A percentile compares a stretch with the other conserved stretches of the same genome.
Conservation (phyloP, 1,139 yeast species). For the Kluyveromyces sp. region DNA sequence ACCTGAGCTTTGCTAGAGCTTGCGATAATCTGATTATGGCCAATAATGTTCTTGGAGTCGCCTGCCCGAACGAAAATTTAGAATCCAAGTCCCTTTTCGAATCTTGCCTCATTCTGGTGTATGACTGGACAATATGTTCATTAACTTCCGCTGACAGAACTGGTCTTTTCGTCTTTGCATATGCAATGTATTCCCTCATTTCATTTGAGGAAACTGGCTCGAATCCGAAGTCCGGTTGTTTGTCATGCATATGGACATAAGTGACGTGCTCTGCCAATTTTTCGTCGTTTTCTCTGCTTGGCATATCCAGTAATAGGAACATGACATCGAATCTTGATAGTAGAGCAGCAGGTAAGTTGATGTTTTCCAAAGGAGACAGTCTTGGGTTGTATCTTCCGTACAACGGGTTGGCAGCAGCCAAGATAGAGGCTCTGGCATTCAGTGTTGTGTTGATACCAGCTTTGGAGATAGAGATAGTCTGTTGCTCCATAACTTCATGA, state of each 20-base stretch:
- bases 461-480: constrained; percentile 92
- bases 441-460: constrained; percentile 97
- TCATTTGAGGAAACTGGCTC: constrained; percentile 73
- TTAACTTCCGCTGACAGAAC: constrained; percentile 81
- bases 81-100: constrained; percentile 73
- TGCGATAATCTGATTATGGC: constrained; percentile 91
- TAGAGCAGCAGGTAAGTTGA: constrained; percentile 93
- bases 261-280: constrained; percentile 89
- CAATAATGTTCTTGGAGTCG: constrained; percentile 89
- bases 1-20: constrained; percentile 86
- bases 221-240: constrained; percentile 71
- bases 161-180: constrained; percentile 83
- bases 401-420: constrained; percentile 97
- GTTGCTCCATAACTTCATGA: constrained; percentile 99
- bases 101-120: constrained; percentile 88
- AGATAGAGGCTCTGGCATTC: constrained; percentile 89
- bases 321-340: constrained; percentile 90
- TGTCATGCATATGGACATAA: constrained; percentile 88
- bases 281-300: constrained; percentile 74
- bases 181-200: constrained; percentile 80
- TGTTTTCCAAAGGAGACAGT: constrained; percentile 88
- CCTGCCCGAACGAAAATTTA: constrained; percentile 75
- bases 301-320: constrained; percentile 80
- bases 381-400: constrained; percentile 92
- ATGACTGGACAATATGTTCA: constrained; percentile 79